A percentile compares a stretch with the other conserved stretches of the same genome.
Conservation (phyloP, 2,329 filamentous ascomycete genomes). For the Ophiostoma ulmi region DNA sequence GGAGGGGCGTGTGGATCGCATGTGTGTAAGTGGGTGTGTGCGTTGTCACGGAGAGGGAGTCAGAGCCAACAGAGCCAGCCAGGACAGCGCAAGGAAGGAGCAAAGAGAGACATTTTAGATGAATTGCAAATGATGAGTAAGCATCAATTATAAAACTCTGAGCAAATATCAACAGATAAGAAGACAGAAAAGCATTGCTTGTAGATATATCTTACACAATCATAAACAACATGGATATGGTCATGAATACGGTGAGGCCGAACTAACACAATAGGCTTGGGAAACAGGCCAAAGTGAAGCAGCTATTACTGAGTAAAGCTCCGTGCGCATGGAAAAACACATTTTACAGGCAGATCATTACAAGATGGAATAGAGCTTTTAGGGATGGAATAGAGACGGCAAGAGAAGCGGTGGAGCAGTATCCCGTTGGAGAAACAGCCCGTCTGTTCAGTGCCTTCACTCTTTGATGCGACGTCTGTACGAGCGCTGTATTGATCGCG, state of each 20-base stretch:
- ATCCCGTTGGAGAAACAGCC: slow-evolving; percentile 5
- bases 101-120: slow-evolving; percentile 3
- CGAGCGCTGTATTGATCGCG: no score
- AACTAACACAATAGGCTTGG: not conserved
- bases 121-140: not conserved
- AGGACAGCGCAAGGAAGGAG: not conserved
- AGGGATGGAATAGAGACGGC: not conserved
- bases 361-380: not conserved
- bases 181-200: no score
- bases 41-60: not conserved
- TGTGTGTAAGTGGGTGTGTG: slow-evolving; percentile 10
- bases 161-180: not conserved
- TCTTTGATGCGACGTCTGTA: not conserved
- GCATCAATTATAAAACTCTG: not conserved
- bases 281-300: not conserved
- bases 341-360: not conserved
- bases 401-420: not conserved
- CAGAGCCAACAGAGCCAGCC: not conserved
- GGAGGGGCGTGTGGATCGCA: slow-evolving; percentile 10
- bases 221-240: not conserved
- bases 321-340: slow-evolving; percentile 6
- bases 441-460: not conserved
- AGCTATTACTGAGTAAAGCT: not conserved
- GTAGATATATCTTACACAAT: no score
- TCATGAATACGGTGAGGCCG: not conserved